phyloP scores from a whole-genome alignment of 345 rosid species.

The Linum tenue region DNA sequence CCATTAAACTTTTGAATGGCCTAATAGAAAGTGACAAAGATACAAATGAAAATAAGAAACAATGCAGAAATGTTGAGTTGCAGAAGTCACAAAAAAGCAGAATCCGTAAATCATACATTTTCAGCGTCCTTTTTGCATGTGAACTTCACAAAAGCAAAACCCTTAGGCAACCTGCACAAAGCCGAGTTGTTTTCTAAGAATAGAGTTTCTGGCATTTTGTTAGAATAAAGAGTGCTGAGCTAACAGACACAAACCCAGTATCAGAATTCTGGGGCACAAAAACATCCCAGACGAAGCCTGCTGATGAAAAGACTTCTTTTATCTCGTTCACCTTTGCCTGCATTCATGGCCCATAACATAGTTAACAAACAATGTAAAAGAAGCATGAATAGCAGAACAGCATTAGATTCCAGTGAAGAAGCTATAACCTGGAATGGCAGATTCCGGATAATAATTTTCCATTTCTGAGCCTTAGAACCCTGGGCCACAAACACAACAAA shows the following conservation, averaged over 20 bases:
- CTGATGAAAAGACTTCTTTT: constrained; percentile 50
- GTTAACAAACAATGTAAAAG: constrained; percentile 12
- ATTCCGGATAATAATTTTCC: constrained; percentile 85
- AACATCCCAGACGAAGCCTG: constrained; percentile 92
- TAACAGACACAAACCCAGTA: constrained; percentile 46
- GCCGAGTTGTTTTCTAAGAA: constrained; percentile 3
- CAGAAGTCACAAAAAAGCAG: constrained; percentile 10
- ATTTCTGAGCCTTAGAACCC: constrained; percentile 95
- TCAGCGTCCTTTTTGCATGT: constrained; percentile 85
- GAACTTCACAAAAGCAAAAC: constrained; percentile 93
- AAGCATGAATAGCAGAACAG: constrained; percentile 9
- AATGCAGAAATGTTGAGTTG: constrained; percentile 1
- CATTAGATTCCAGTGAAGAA: constrained; percentile 6
- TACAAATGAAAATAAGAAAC: constrained; percentile 8
- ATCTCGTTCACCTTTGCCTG: constrained; percentile 66
- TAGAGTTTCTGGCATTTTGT: background rate
- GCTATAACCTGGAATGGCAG: constrained; percentile 75
- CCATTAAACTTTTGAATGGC: constrained; percentile 89
- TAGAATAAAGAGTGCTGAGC: background rate
- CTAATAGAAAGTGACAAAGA: constrained; percentile 31
- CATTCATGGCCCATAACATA: constrained; percentile 15
- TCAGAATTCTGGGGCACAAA: constrained; percentile 60
- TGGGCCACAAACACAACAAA: constrained; percentile 25
- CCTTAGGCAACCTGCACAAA: constrained; percentile 67
- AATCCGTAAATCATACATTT: constrained; percentile 39